Conservation (phyloP, 345 rosid species). For the Brassica nigra region DNA sequence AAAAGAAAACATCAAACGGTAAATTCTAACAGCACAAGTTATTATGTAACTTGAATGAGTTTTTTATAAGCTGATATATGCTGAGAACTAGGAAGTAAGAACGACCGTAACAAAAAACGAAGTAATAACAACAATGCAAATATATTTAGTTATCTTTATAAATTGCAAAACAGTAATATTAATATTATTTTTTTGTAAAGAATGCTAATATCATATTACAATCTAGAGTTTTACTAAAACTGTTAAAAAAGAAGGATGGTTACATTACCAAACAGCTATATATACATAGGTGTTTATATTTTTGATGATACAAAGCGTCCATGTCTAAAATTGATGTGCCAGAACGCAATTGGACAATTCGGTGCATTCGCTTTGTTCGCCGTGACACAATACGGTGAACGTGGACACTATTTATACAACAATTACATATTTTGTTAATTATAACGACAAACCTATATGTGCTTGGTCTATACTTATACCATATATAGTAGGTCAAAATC, state of each 20-base stretch:
- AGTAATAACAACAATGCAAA: too few species aligned
- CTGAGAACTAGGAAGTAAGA: too few species aligned
- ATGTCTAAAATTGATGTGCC: not conserved
- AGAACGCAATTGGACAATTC: not conserved
- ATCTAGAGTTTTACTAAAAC: too few species aligned
- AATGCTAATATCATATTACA: too few species aligned
- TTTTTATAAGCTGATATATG: not conserved
- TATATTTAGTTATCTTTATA: too few species aligned
- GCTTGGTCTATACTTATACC: not conserved
- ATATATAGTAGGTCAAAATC: not conserved
- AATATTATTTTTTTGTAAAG: too few species aligned
- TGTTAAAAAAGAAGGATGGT: too few species aligned
- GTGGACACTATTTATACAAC: not conserved
- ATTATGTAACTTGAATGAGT: not conserved
- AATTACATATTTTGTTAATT: not conserved
- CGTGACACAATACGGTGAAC: not conserved
- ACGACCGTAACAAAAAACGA: too few species aligned
- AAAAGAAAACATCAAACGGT: not conserved
- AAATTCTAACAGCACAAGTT: not conserved
- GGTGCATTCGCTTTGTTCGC: slow-evolving; percentile 11
- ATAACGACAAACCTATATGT: not conserved
- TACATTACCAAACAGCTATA: too few species aligned
- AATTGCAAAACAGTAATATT: too few species aligned
- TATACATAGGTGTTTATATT: too few species aligned
- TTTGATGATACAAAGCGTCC: not conserved